Base-by-base conservation (phyloP, 73 alveolate genomes). In the Tetrahymena elliotti region DNA sequence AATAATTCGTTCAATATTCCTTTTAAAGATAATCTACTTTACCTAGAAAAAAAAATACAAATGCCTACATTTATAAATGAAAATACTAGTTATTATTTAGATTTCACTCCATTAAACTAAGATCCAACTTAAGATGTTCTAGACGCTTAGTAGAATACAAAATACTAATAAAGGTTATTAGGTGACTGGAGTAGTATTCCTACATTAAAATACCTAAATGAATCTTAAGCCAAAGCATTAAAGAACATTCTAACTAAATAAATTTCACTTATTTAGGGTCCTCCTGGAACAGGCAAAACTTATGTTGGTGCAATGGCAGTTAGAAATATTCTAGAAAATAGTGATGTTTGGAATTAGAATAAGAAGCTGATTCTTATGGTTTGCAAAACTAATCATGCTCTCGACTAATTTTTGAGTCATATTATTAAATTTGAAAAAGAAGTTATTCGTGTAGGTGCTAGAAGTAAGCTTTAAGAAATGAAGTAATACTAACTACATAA, bases 221-320 rank as follows among this genome's bases (percentile, higher is more conserved):
- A 20, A n/a, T 53, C 84, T n/a, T n/a, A 97, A 94, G 54, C 84
- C 31, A 52, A 52, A 24, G 98, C 98, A 2, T 34, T 97, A 7
- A 93, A 96, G 27, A 88, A 93, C 93, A 93, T 97, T 41, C 94
- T 97, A 31, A 95, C 93, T 24, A 95, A 95, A 33, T 94, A 94
- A 93, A 95, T 97, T 18, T 98, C 98, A 33, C 93, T 97, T 92
- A 93, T 97, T 93, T 97, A 97, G 95, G 99, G 99, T 0, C 99
- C 99, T 10, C 99, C 99, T 27, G 99, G 99, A 37, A 97, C 99
- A 18, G 99, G 99, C 20, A 97, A 97, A 92, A 97, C 99, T 27
- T 96, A 95, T 84, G 96, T 97, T 18, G 99, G 98, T 0, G 96
- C 96, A 39, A 40, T 95, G 33, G 93, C 97, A 35, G 93, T 97